Percentiles rank a stretch among this genome's conserved stretches.
Conservation (phyloP, 371 early-diverging fungal species). For the Apophysomyces sp. region DNA sequence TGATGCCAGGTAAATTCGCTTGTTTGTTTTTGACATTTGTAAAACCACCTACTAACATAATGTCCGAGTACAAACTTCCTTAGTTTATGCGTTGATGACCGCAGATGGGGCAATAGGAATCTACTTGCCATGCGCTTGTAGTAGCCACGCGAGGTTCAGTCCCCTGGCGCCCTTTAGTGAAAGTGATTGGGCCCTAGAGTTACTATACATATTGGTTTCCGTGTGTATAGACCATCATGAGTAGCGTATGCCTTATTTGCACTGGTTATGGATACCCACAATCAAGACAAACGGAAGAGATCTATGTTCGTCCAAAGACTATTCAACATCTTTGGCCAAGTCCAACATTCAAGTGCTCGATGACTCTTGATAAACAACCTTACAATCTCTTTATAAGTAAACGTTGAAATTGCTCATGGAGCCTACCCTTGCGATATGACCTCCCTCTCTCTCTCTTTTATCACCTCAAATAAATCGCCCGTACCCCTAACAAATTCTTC, state of each 20-base stretch:
- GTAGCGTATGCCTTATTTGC: conserved; percentile 18
- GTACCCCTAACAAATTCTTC: too few relatives aligned
- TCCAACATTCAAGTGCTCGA: conserved; percentile 3
- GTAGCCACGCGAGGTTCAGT: conserved; percentile 21
- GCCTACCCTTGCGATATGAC: conserved; percentile 5
- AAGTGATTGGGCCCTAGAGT: conserved; percentile 19
- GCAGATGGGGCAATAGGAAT: too few relatives aligned
- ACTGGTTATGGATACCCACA: conserved; percentile 13
- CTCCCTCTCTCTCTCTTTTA: background rate
- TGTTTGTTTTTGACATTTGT: too few relatives aligned
- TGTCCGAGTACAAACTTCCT: too few relatives aligned
- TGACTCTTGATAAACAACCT: conserved; percentile 6
- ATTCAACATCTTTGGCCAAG: conserved; percentile 9
- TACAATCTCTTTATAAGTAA: background rate
- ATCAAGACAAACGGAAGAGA: conserved; percentile 7
- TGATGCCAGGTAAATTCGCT: too few relatives aligned
- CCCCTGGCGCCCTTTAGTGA: conserved; percentile 17
- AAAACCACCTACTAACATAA: too few relatives aligned
- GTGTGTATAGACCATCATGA: conserved; percentile 21
- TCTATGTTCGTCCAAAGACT: conserved; percentile 3
- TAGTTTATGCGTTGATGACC: too few relatives aligned
- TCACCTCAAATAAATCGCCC: conserved; percentile 9
- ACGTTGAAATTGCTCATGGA: conserved; percentile 9
- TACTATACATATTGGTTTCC: conserved; percentile 20
- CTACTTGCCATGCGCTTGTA: conserved; percentile 9